phyloP scores from a whole-genome alignment of 2,329 filamentous ascomycete species.

The Clonostachys chloroleuca region DNA sequence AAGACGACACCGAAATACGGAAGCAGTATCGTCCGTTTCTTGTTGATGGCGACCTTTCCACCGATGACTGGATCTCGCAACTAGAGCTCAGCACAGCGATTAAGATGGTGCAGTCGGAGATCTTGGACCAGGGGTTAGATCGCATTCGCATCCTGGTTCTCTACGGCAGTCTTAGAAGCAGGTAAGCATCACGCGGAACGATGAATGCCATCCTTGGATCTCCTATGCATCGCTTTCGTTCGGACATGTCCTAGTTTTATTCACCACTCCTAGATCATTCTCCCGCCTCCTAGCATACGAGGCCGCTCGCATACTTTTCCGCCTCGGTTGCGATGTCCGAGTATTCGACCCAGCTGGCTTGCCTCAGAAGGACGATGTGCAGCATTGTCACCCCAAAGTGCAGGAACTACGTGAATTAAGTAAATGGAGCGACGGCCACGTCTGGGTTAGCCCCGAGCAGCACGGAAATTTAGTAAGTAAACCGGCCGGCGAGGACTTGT shows the following conservation, averaged over 20 bases:
- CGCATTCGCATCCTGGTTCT: slow-evolving; percentile 53
- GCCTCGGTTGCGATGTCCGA: slow-evolving; percentile 63
- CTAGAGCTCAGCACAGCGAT: slow-evolving; percentile 50
- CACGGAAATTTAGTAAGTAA: slow-evolving; percentile 53
- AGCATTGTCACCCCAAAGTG: slow-evolving; percentile 54
- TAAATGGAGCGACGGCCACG: slow-evolving; percentile 61
- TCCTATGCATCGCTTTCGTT: too few species aligned
- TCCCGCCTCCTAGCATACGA: slow-evolving; percentile 57
- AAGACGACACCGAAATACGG: slow-evolving; percentile 42
- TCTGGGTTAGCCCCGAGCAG: slow-evolving; percentile 64
- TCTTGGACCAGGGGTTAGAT: slow-evolving; percentile 26
- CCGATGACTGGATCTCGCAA: slow-evolving; percentile 48
- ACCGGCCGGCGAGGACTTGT: neutral
- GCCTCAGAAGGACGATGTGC: slow-evolving; percentile 58
- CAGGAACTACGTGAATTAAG: slow-evolving; percentile 58
- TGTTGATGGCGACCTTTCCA: slow-evolving; percentile 24
- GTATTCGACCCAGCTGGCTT: slow-evolving; percentile 54
- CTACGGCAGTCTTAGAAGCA: slow-evolving; percentile 51
- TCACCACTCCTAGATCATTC: slow-evolving; percentile 38
- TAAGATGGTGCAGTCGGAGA: slow-evolving; percentile 39
- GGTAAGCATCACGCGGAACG: slow-evolving; percentile 8
- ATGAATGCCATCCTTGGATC: too few species aligned
- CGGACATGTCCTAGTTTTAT: neutral
- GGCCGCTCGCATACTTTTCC: slow-evolving; percentile 53
- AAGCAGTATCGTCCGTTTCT: slow-evolving; percentile 54